phyloP scores from a whole-genome alignment of 192 early-diverging fungal species.

The Dissophora globulifera region DNA sequence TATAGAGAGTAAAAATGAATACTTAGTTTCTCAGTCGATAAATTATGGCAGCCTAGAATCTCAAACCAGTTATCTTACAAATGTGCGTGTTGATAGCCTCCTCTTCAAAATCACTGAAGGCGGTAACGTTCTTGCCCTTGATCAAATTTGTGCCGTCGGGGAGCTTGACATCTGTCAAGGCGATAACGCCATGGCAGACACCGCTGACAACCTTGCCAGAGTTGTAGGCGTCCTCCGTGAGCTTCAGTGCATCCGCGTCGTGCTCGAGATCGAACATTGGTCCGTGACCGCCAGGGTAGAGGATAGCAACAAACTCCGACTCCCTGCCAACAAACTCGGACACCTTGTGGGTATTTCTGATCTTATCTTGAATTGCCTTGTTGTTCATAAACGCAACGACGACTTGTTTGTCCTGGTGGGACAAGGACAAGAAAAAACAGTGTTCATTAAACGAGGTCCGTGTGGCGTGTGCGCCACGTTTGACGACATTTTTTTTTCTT shows the following conservation, averaged over 20 bases:
- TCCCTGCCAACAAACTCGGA: conserved; percentile 48
- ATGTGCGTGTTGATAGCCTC: too few relatives aligned
- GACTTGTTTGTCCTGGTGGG: conserved; percentile 39
- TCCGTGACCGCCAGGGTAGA: conserved; percentile 70
- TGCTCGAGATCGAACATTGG: conserved; percentile 65
- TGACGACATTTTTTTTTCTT: too few relatives aligned
- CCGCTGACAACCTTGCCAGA: conserved; percentile 59
- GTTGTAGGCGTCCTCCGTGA: conserved; percentile 61
- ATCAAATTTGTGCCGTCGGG: conserved; percentile 68
- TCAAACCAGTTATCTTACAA: too few relatives aligned
- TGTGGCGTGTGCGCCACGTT: too few relatives aligned
- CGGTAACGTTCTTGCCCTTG: conserved; percentile 73
- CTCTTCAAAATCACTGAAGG: conserved; percentile 81
- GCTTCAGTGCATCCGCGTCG: conserved; percentile 51
- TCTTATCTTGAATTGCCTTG: conserved; percentile 31
- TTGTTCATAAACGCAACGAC: conserved; percentile 54
- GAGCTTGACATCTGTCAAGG: conserved; percentile 69
- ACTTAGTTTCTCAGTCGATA: background rate
- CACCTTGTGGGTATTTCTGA: conserved; percentile 59
- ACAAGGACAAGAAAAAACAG: background rate
- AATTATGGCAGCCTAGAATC: too few relatives aligned
- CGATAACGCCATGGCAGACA: conserved; percentile 76
- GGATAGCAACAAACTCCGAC: conserved; percentile 56
- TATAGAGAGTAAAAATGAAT: conserved; percentile 23
- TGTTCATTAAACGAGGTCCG: too few relatives aligned